A percentile compares a stretch with the other conserved stretches of the same genome.
Conservation (phyloP, 768 basidiomycete species). For the Boletellus ananiceps region DNA sequence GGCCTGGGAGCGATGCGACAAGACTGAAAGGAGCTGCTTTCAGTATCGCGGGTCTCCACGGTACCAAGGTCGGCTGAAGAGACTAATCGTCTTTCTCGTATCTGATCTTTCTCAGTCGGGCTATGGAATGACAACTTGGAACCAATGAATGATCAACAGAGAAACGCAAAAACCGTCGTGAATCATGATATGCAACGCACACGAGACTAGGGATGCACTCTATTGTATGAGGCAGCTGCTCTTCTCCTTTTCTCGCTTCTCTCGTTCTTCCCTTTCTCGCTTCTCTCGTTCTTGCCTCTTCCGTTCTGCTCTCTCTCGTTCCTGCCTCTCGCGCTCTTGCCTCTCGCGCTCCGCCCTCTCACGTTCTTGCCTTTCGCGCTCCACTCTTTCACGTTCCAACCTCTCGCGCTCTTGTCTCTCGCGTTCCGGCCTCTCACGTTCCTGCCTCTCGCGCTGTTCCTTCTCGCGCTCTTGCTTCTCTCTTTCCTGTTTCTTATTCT, state of each 20-base stretch:
- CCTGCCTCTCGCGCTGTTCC: neutral
- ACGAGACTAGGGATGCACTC: neutral
- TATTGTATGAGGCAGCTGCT: conserved; percentile 11
- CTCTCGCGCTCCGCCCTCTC: neutral
- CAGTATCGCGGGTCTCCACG: too few relatives aligned
- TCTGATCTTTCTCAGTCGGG: too few relatives aligned
- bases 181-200: too few relatives aligned
- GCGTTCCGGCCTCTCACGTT: neutral
- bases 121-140: too few relatives aligned
- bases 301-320: neutral
- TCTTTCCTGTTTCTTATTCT: neutral
- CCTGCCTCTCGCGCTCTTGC: neutral
- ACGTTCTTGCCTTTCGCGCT: neutral
- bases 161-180: too few relatives aligned
- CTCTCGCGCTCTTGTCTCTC: neutral
- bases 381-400: too few relatives aligned
- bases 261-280: too few relatives aligned
- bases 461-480: neutral
- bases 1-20: too few relatives aligned
- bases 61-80: too few relatives aligned
- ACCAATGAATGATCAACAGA: too few relatives aligned
- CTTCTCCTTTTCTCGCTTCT: neutral
- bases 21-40: too few relatives aligned
- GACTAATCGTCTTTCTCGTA: too few relatives aligned
- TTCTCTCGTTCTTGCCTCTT: neutral